Evolutionary conservation across 345 rosid species (phyloP), one percentile per base, ranked within the genome.

Genomic region (Gossypium sturtianum): DNA sequence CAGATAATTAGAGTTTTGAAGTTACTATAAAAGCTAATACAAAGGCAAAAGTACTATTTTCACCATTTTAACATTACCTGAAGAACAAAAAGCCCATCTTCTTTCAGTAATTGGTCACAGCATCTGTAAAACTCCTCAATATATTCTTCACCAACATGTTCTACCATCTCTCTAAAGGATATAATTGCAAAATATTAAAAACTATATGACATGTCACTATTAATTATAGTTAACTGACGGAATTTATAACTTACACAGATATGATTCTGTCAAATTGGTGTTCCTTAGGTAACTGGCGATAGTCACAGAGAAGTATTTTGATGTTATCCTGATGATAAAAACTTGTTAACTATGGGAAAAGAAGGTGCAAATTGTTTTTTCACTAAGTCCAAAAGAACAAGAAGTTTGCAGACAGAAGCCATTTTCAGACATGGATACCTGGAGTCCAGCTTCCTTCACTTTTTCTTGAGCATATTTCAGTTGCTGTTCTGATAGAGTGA

Each of bases 131-230:
- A 94, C 63, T 84, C 89, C 70, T 90, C 98, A 91, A 94, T 86
- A 76, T 78, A 94, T 79, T 94, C 97, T 19, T 94, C 97, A 2
- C 98, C 98, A 51, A 94, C 95, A 11, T 88, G 89, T 86, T 92
- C 97, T 38, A 94, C 63, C 97, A 94, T 92, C 89, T 89, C 98
- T 5, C 98, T 92, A 83, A 38, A 79, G 57, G 66, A n/a, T 29
- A 61, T 17, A 61, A 15, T 61, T 61, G 44, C 44, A 29, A 12
- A 61, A 61, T 29, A 29, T 61, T 34, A 5, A 61, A 34, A 25
- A 29, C 16, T 15, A 29, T 29, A 7, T 15, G 45, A 27, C 22
- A 1, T 16, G 20, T 29, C 4, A 29, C 4, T 2, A 29, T 7
- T 29, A 61, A 61, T 27, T 29, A 29, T 61, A 61, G 9, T 29